Conservation (phyloP, 208 protist genomes). For the Kentomonas sorsogonicus region DNA sequence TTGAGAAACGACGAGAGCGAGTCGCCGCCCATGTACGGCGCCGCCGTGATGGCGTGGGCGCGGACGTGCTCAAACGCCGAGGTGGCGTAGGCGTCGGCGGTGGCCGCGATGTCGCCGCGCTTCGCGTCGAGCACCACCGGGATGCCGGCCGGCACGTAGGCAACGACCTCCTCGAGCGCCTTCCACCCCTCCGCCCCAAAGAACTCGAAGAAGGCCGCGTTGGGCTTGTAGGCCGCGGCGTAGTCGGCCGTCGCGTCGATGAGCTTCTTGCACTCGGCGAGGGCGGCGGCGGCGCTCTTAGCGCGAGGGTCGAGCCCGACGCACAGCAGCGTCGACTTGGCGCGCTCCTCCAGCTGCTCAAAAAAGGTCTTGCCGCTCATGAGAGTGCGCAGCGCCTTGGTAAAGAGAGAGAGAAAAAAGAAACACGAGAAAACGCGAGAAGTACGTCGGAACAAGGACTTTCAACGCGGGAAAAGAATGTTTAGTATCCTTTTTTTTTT, state of each 20-base stretch:
- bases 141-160: conserved; percentile 59
- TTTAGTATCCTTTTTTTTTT: conserved; percentile 8
- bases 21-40: conserved; percentile 86
- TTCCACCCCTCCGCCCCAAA: conserved; percentile 72
- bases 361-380: conserved; percentile 40
- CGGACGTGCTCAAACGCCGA: conserved; percentile 76
- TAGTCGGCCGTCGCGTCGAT: conserved; percentile 77
- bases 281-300: conserved; percentile 49
- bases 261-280: conserved; percentile 63
- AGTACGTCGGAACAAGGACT: neutral
- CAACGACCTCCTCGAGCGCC: conserved; percentile 57
- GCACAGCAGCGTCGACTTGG: conserved; percentile 75
- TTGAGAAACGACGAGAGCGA: conserved; percentile 75
- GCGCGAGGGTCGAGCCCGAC: conserved; percentile 81
- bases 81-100: conserved; percentile 77
- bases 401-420: neutral
- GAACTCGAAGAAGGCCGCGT: conserved; percentile 86
- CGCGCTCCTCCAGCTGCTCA: conserved; percentile 76
- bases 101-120: conserved; percentile 84
- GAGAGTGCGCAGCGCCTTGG: neutral
- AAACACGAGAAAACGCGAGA: conserved; percentile 1
- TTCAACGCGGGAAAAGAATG: neutral
- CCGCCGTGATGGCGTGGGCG: conserved; percentile 80
- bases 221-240: conserved; percentile 86
- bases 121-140: conserved; percentile 86